These are phyloP conservation scores for Aureobasidium sp. DNA, from an alignment of 2,329 filamentous ascomycete genomes.

Conservation along the genomic window DNA sequence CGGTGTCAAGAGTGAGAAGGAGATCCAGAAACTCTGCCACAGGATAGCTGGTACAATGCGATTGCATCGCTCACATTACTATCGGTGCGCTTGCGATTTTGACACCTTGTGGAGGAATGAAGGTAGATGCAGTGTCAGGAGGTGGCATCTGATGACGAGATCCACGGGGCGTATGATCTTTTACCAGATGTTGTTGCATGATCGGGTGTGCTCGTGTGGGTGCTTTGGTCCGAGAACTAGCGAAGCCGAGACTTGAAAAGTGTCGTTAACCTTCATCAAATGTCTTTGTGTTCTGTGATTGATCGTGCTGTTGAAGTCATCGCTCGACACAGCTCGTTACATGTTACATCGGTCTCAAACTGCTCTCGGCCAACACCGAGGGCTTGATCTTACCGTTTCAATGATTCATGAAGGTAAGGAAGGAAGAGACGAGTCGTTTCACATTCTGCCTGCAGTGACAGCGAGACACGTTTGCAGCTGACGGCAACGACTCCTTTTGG, in stretches of 20 bases:
- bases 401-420: background rate
- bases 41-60: background rate
- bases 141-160: background rate
- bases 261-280: too few relatives aligned
- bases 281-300: too few relatives aligned
- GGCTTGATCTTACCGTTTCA: background rate
- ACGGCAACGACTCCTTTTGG: background rate
- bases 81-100: background rate
- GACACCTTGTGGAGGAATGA: background rate
- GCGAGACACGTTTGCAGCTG: background rate
- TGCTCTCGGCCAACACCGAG: background rate
- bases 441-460: background rate
- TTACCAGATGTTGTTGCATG: background rate
- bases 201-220: background rate
- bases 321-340: too few relatives aligned
- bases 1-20: background rate
- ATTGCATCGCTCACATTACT: background rate
- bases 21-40: background rate
- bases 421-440: background rate
- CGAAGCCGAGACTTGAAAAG: background rate
- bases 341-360: background rate
- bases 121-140: background rate
- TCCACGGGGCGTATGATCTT: background rate
- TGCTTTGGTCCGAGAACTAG: background rate
- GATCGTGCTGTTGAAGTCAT: too few relatives aligned